Base-by-base conservation (phyloP, 129 eudicot species). In the Helianthus tuberosus region DNA sequence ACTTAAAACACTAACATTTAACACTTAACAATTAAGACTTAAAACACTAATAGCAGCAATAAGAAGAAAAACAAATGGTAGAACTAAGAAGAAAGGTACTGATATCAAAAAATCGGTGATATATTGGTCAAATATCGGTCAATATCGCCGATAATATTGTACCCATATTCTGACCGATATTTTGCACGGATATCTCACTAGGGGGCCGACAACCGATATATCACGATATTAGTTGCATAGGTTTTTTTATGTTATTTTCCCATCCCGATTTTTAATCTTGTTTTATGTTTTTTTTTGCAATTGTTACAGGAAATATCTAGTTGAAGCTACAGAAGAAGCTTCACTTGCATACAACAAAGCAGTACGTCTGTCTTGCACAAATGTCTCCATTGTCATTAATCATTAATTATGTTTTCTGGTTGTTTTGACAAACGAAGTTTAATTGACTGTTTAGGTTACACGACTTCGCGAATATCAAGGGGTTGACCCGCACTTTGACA, bases 401-500 rank as follows among this genome's bases (percentile, higher is more conserved):
- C 15, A 3, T 7, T 49, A 25, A 12, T 43, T 43, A 62, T 61
- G 41, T 51, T 39, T 65, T 66, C 8, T 32, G 15, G 1, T 11
- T 27, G 27, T 16, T n/a, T 29, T 43, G 2, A 46, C 59, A 57
- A 3, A 46, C 59, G 46, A 3, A 11, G 60, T 35, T 47, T 20
- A 11, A 29, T 15, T 32, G 14, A 17, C 17, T 51, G 47, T 59
- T 62, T 78, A 94, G 97, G 93, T 91, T 35, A 88, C 99, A n/a
- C 97, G 97, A 48, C 96, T 94, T 70, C 89, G 91, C 13, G 99
- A 94, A 71, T 94, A 94, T 80, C 96, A 88, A 85, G 99, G 99
- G n/a, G 99, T 94, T 44, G 99, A 94, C 82, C 96, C 96, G 4
- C 97, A 94, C 74, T 94, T 94, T 51, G 99, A 94, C 81, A 81